Base-by-base conservation (phyloP, 345 rosid species). In the Citrus reticulata region DNA sequence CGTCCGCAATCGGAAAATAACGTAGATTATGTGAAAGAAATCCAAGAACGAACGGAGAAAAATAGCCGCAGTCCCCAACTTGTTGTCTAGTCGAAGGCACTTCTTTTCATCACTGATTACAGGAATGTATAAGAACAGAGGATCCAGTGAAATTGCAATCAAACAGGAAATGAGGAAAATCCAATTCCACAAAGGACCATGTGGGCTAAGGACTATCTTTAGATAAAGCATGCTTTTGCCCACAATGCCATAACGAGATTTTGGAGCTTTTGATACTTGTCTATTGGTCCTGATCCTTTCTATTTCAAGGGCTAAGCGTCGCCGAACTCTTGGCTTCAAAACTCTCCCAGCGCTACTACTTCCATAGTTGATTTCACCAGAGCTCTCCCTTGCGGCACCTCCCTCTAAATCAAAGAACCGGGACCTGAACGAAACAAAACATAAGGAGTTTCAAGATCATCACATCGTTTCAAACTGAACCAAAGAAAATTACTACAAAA, bases 101-200 rank as follows among this genome's bases (percentile, higher is more conserved):
- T 88, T 92, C 79, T 14, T 76, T 16, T 75, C n/a, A 54, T 84
- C 90, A 68, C 88, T 35, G 46, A 93, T 84, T 59, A 95, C 81
- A 10, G 95, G 99, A 7, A 95, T 87, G 77, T 95, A 95, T 80
- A 93, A 88, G 87, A 95, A 95, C 83, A 95, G 83, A 76, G 98
- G 99, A 84, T 93, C 98, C 67, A 95, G 80, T 3, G 99, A 92
- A 22, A 95, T 93, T 16, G 99, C 99, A 70, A 95, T 66, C 22
- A 92, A 83, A 74, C 98, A 95, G 6, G 97, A 92, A 83, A 10
- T 46, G 5, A 95, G 93, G 58, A 95, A 95, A 86, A 95, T 92
- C 90, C 93, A 93, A 83, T 95, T 93, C 99, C 99, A 95, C 84
- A 93, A 95, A n/a, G 93, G 79, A 49, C 98, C 98, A 63, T 92